Evolutionary conservation across 148 eudicot species (phyloP), one percentile per base, ranked within the genome.

Genomic region (Fagopyrum tataricum): DNA sequence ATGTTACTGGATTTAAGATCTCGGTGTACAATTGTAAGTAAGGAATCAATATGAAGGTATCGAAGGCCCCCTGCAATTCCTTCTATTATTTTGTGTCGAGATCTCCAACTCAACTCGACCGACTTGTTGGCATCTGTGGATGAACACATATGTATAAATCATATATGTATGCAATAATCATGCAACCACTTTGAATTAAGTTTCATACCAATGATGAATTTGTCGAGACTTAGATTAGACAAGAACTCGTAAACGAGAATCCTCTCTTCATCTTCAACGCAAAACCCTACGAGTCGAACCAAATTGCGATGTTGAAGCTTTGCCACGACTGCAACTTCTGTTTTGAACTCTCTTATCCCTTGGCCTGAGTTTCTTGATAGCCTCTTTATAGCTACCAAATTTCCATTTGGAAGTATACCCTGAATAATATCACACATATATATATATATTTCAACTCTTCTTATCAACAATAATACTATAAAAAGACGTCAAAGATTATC

Each of bases 261-360:
- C 78, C 68, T 64, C 26, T 79, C 81, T 24, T 52, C 78, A n/a
- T 49, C 20, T 64, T 55, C 55, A 13, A 75, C 55, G 31, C 81
- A 79, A 75, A 42, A 79, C 18, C 81, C 81, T 26, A 66, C 40
- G 12, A 79, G 61, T 67, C 62, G 72, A 47, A 79, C 81, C 66
- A 75, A 37, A 52, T 79, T 79, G 44, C 81, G 42, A 14, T 79
- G 81, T 39, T 79, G 81, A 61, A 79, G 76, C 69, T 72, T 79
- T 17, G 81, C 78, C 20, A 79, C 41, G 39, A 75, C n/a, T 0
- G 47, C 78, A 43, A 73, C 76, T 47, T 79, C 77, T 6, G 64
- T 58, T 14, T 20, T 58, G 37, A 58, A 58, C 37, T 58, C 64
- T 58, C 37, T 58, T 8, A 58, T 58, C 5, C 64, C 64, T 23